Evolutionary conservation across 2,329 filamentous ascomycete species (phyloP), one percentile per base, ranked within the genome.

Genomic region (Penicillium sp.): DNA sequence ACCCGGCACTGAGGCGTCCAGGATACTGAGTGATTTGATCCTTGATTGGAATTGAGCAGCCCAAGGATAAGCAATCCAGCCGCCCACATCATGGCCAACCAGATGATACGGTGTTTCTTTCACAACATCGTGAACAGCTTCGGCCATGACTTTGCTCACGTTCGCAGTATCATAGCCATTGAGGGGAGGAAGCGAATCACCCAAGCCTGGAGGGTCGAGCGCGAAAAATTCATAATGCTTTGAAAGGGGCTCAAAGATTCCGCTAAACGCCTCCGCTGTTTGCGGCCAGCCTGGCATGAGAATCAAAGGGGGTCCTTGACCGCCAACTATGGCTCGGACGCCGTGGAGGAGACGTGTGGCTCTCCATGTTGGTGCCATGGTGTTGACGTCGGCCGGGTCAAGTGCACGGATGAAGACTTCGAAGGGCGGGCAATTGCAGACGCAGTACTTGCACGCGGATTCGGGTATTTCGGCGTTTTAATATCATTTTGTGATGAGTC

Each of bases 61-160:
- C 62, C 63, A 65, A 6, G 61, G 54, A 45, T 60, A 65, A 6
- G 56, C 49, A 33, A 66, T 61, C 61, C 62, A 66, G 28, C 59
- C 60, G 10, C 64, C 64, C 13, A 66, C 57, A 47, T 66, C 64
- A 36, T 66, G 64, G 38, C 63, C 63, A 16, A 66, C 49, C 1
- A 66, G 58, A 55, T 66, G 64, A 49, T 65, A 66, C 3, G 39
- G 47, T 36, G 41, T 45, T 29, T 57, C 54, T 42, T 50, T 42
- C 28, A 29, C 8, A 9, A 12, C 12, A 29, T 29, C 28, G 28
- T 29, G 28, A 29, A 29, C 10, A 29, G 58, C 56, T 31, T 61
- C 57, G 13, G 59, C 59, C 47, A 66, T 59, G 33, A 58, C 47
- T 38, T 53, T 61, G 56, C 61, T 65, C 31, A 64, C 52, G 36